Base-by-base conservation (phyloP, 441 rosid genomes). In the Mallotus japonicus region DNA sequence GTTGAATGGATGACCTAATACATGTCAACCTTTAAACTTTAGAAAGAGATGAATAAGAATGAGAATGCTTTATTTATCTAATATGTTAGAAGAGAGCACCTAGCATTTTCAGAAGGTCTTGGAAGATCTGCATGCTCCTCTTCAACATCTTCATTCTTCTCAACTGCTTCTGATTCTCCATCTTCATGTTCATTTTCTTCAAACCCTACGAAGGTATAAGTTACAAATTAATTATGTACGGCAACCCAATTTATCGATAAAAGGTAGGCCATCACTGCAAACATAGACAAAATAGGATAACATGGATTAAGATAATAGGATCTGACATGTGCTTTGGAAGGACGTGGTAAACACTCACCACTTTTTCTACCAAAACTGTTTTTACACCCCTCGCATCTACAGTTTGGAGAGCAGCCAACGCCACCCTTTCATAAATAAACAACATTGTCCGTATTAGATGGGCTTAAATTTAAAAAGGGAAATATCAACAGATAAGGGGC, bases 361-460 rank as follows among this genome's bases (percentile, higher is more conserved):
- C 89, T 85, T 82, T 90, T 95, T 73, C 81, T 83, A 62, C 99
- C 99, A 32, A 78, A 95, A 13, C 85, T 83, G 80, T 95, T 95
- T 76, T 90, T 92, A 69, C 99, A 95, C 62, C 96, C 96, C 88
- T 92, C 97, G 13, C 99, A 95, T 83, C 98, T 84, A 73, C 99
- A 95, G 85, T 84, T 87, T 56, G 86, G 75, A 67, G 99, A 91
- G 86, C 99, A 95, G 55, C 99, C 97, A 56, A 95, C 99, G 46
- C 97, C 99, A 32, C 97, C 90, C 99, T 95, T 58, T 54, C 2
- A 76, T 66, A 67, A 54, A 59, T 51, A 79, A 79, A 73, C 34
- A 70, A 55, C 16, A 77, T 62, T 55, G 72, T 72, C 67, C 37
- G 51, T 62, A 20, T 86, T 71, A 88, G 81, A 79, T 46, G 55